Conservation (phyloP, 1,139 yeast genomes). For the Lodderomyces pseudojiufengensis region DNA sequence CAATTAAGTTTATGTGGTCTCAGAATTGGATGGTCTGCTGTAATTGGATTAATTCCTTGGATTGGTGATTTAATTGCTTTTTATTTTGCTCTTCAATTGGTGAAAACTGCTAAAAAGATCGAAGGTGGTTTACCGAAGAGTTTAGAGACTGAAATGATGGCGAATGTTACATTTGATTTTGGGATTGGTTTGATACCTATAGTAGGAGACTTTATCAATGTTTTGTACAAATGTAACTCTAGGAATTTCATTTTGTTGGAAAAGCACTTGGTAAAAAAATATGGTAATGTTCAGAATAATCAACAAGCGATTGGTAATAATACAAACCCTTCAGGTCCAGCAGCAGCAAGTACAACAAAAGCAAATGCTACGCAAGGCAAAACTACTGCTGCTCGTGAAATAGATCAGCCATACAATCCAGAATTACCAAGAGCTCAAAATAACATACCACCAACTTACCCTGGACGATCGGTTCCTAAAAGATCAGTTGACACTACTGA, state of each 20-base stretch:
- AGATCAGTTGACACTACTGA: background rate
- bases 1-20: slow-evolving; percentile 61
- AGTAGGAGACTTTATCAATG: slow-evolving; percentile 66
- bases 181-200: slow-evolving; percentile 68
- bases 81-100: slow-evolving; percentile 46
- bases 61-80: slow-evolving; percentile 55
- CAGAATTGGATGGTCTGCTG: slow-evolving; percentile 68
- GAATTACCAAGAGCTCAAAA: background rate
- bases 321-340: too few species aligned
- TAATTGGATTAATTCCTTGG: slow-evolving; percentile 67
- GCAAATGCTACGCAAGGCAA: too few species aligned
- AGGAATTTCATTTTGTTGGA: slow-evolving; percentile 67
- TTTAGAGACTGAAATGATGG: slow-evolving; percentile 50
- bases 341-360: background rate
- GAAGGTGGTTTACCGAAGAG: slow-evolving; percentile 63
- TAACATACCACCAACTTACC: background rate
- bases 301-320: too few species aligned
- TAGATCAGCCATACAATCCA: background rate
- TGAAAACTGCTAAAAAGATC: slow-evolving; percentile 49
- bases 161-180: slow-evolving; percentile 63
- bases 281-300: slow-evolving; percentile 16
- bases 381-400: background rate
- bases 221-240: slow-evolving; percentile 71
- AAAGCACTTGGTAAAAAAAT: slow-evolving; percentile 47
- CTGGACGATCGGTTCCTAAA: too few species aligned